A percentile compares a stretch with the other conserved stretches of the same genome.
phyloP scores from a whole-genome alignment of 2,329 filamentous ascomycete genomes.

The Cladosporium cucumerinum region DNA sequence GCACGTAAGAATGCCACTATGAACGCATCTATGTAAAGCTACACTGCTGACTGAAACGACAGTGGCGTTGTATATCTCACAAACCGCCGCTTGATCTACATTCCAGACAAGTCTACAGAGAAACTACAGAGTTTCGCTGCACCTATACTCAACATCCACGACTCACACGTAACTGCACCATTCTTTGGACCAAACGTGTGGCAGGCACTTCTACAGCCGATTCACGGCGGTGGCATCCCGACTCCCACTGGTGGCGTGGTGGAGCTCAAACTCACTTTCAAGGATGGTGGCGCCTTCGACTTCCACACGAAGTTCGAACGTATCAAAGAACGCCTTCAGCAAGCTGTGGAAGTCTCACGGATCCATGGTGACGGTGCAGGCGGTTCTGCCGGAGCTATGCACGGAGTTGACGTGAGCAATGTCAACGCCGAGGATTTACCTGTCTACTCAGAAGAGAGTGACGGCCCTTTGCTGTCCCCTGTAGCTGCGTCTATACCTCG shows the following conservation, averaged over 20 bases:
- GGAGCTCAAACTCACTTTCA: slow-evolving; percentile 83
- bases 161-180: slow-evolving; percentile 80
- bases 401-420: slow-evolving; percentile 55
- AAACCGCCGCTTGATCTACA: slow-evolving; percentile 71
- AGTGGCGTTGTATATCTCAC: slow-evolving; percentile 28
- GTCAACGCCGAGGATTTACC: slow-evolving; percentile 84
- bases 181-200: slow-evolving; percentile 94
- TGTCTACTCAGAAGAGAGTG: slow-evolving; percentile 68
- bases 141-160: slow-evolving; percentile 81
- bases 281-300: slow-evolving; percentile 91
- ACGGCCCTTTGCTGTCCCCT: slow-evolving; percentile 32
- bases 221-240: slow-evolving; percentile 79
- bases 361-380: slow-evolving; percentile 24
- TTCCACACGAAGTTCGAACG: slow-evolving; percentile 80
- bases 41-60: slow-evolving; percentile 8
- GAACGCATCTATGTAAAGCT: neutral
- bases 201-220: slow-evolving; percentile 75
- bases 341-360: slow-evolving; percentile 71
- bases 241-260: slow-evolving; percentile 65
- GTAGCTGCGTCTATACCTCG: slow-evolving; percentile 33
- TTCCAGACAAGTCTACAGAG: slow-evolving; percentile 66
- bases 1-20: slow-evolving; percentile 3
- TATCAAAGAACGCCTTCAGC: slow-evolving; percentile 77
- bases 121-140: slow-evolving; percentile 82
- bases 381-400: slow-evolving; percentile 36